A percentile compares a stretch with the other conserved stretches of the same genome.
These are phyloP conservation scores for Nowakowskiella sp. DNA, from an alignment of 192 early-diverging fungal species.

Conservation along the genomic window DNA sequence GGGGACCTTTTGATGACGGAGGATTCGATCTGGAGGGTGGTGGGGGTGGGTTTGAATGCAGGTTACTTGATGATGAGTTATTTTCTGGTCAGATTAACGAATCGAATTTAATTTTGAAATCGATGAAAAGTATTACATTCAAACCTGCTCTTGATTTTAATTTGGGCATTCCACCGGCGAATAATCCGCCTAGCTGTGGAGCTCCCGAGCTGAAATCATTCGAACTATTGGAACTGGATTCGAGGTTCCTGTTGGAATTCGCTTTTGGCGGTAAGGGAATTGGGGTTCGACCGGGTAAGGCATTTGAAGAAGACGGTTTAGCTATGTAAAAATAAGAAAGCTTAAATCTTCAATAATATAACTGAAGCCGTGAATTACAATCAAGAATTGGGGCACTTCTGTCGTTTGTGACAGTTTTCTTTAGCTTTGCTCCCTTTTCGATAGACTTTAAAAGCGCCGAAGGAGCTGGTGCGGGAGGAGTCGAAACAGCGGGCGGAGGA, in stretches of 20 bases:
- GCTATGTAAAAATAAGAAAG: too few relatives aligned
- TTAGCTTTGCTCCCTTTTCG: constrained; percentile 46
- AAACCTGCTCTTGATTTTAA: constrained; percentile 28
- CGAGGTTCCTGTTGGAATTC: too few relatives aligned
- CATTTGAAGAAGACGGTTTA: too few relatives aligned
- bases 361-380: too few relatives aligned
- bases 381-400: constrained; percentile 34
- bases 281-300: too few relatives aligned
- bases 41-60: constrained; percentile 8
- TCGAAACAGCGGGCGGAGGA: constrained; percentile 17
- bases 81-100: background rate
- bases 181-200: constrained; percentile 42
- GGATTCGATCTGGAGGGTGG: background rate
- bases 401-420: constrained; percentile 48
- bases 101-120: background rate
- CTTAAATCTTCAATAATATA: too few relatives aligned
- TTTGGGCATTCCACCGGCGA: constrained; percentile 55
- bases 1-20: constrained; percentile 6
- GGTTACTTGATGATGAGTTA: constrained; percentile 1
- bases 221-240: too few relatives aligned
- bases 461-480: constrained; percentile 18
- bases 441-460: constrained; percentile 37
- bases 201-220: constrained; percentile 24
- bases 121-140: constrained; percentile 3
- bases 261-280: too few relatives aligned